Evolutionary conservation across 805 yeast genomes (phyloP).

Genomic region (Ogataea allantospora): DNA sequence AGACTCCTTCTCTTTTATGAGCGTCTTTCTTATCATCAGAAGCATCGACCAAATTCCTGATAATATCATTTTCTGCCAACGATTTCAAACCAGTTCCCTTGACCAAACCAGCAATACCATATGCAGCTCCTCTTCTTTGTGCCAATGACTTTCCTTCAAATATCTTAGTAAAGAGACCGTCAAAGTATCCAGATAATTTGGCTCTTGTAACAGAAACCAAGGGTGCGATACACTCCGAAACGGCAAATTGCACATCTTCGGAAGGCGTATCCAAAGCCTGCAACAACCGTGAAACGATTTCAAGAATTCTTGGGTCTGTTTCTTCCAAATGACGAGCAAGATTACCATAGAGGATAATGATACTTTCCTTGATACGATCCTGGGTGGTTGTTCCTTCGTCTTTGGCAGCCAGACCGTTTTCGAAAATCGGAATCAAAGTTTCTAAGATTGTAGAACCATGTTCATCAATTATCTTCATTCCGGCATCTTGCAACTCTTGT

Average conservation of each 20-base stretch:
- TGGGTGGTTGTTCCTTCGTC: constrained; percentile 47
- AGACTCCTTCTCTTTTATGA: constrained; percentile 80
- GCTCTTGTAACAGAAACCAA: constrained; percentile 59
- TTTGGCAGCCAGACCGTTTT: constrained; percentile 54
- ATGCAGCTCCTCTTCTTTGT: constrained; percentile 90
- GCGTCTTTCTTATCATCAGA: constrained; percentile 82
- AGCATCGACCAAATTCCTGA: constrained; percentile 73
- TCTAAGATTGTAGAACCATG: constrained; percentile 74
- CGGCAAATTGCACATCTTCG: constrained; percentile 85
- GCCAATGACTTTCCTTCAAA: constrained; percentile 49
- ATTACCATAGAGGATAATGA: constrained; percentile 85
- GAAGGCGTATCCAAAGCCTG: constrained; percentile 82
- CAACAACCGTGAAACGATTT: constrained; percentile 67
- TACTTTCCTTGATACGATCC: constrained; percentile 70
- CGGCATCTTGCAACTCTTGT: constrained; percentile 87
- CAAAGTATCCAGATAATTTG: constrained; percentile 53
- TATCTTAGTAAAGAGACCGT: constrained; percentile 56
- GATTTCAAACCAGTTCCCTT: constrained; percentile 86
- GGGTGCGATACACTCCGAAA: constrained; percentile 83
- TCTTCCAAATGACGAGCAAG: constrained; percentile 78
- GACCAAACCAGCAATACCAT: constrained; percentile 91
- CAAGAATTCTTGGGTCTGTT: constrained; percentile 61
- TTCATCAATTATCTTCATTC: constrained; percentile 61
- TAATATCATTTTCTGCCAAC: constrained; percentile 70
- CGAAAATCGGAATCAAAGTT: constrained; percentile 76